These are phyloP conservation scores for Adiantum capillusveneris DNA, from an alignment of 75 land plant species.

Conservation along the genomic window DNA sequence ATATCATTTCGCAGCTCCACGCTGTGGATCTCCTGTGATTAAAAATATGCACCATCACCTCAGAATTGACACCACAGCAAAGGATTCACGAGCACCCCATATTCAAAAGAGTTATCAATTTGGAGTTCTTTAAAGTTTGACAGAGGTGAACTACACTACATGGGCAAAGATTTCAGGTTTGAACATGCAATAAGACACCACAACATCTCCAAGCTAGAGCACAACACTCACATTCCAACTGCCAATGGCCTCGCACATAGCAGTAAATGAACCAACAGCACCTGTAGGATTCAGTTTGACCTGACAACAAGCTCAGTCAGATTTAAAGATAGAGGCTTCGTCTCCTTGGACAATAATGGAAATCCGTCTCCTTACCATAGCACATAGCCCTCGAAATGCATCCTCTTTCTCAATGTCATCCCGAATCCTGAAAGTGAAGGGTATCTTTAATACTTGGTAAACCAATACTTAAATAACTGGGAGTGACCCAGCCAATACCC, in stretches of 20 bases:
- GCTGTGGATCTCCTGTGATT: slow-evolving; percentile 90
- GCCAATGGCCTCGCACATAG: slow-evolving; percentile 75
- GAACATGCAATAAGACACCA: too few species aligned
- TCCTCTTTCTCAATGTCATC: slow-evolving; percentile 97
- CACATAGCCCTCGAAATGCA: slow-evolving; percentile 95
- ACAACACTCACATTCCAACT: slow-evolving; percentile 82
- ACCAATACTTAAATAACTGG: too few species aligned
- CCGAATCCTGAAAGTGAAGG: slow-evolving; percentile 79
- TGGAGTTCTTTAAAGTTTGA: background rate
- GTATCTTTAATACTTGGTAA: too few species aligned
- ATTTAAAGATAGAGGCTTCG: background rate
- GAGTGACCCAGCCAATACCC: too few species aligned
- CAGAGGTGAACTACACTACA: background rate
- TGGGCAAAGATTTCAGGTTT: too few species aligned
- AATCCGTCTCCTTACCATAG: slow-evolving; percentile 49
- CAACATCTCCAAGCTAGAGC: too few species aligned
- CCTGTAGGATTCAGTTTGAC: slow-evolving; percentile 73
- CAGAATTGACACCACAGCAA: too few species aligned
- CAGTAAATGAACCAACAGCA: slow-evolving; percentile 57
- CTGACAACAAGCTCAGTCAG: slow-evolving; percentile 27
- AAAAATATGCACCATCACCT: background rate
- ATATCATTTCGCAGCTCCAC: slow-evolving; percentile 75
- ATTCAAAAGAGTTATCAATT: background rate
- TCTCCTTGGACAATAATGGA: background rate
- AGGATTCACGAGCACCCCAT: too few species aligned